Evolutionary conservation across 768 basidiomycete genomes (phyloP).

Genomic region (Dioszegia hungarica): DNA sequence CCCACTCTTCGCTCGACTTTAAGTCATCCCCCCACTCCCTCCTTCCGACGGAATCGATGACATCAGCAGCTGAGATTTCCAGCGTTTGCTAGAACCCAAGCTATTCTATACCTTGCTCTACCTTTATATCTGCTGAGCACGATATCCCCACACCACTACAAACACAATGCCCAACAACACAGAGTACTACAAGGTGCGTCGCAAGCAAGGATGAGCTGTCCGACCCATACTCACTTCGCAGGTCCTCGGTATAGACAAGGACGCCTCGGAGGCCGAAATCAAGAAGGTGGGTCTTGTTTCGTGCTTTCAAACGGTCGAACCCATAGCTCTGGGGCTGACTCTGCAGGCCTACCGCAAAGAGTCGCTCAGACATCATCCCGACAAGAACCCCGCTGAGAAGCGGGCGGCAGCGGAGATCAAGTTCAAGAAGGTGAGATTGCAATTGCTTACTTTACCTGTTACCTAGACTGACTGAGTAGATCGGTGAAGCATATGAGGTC

Average conservation of each 20-base stretch:
- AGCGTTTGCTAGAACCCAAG: slow-evolving; percentile 11
- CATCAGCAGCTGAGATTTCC: not conserved
- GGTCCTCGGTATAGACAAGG: slow-evolving; percentile 65
- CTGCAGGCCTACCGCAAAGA: slow-evolving; percentile 58
- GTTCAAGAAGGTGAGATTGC: slow-evolving; percentile 76
- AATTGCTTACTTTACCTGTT: not conserved
- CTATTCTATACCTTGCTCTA: not conserved
- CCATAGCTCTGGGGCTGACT: slow-evolving; percentile 52
- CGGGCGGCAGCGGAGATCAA: slow-evolving; percentile 79
- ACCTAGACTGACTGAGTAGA: slow-evolving; percentile 51
- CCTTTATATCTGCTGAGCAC: no score
- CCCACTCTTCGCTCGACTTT: no score
- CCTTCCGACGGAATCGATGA: no score
- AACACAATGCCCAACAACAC: slow-evolving; percentile 46
- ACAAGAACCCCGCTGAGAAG: slow-evolving; percentile 53
- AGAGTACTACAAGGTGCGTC: slow-evolving; percentile 72
- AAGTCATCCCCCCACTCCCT: no score
- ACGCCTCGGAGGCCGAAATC: slow-evolving; percentile 71
- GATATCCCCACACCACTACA: not conserved
- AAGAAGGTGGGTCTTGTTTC: no score
- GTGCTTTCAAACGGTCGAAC: no score
- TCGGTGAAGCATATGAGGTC: slow-evolving; percentile 94
- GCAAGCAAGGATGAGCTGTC: not conserved
- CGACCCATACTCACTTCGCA: no score
- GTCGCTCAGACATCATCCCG: slow-evolving; percentile 79